Conservation (phyloP, 2,329 filamentous ascomycete genomes). For the Thielaviopsis ethacetica region DNA sequence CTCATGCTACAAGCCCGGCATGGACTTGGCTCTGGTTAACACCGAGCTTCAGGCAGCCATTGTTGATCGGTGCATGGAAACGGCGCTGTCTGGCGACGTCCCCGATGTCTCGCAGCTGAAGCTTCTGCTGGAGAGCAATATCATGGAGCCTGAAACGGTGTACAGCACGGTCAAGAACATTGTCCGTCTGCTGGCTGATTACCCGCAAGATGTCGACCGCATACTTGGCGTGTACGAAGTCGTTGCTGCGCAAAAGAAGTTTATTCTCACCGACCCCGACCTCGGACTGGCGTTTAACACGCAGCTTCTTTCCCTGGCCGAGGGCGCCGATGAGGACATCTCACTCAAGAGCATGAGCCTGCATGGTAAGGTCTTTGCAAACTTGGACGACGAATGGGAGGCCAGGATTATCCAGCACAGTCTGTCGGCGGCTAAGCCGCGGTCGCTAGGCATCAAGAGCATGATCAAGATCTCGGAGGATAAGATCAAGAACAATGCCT, state of each 20-base stretch:
- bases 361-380: not conserved
- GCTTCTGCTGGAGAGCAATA: constrained; percentile 17
- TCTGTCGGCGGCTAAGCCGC: not conserved
- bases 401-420: not conserved
- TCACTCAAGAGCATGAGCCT: not conserved
- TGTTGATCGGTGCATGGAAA: constrained; percentile 23
- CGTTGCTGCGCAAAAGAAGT: not conserved
- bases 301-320: not conserved
- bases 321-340: not conserved
- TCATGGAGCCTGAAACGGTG: not conserved
- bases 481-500: constrained; percentile 21
- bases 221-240: not conserved
- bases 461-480: constrained; percentile 25
- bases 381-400: not conserved
- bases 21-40: constrained; percentile 23
- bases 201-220: not conserved
- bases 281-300: not conserved
- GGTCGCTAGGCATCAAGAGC: not conserved
- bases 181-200: not conserved
- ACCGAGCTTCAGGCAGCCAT: constrained; percentile 31
- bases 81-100: constrained; percentile 19
- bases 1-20: constrained; percentile 28
- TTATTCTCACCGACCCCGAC: not conserved
- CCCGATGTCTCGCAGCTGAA: not conserved
- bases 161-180: too few relatives aligned